A percentile compares a stretch with the other conserved stretches of the same genome.
Evolutionary conservation across 2,329 filamentous ascomycete species (phyloP).

Genomic region (Lojkania enalia): DNA sequence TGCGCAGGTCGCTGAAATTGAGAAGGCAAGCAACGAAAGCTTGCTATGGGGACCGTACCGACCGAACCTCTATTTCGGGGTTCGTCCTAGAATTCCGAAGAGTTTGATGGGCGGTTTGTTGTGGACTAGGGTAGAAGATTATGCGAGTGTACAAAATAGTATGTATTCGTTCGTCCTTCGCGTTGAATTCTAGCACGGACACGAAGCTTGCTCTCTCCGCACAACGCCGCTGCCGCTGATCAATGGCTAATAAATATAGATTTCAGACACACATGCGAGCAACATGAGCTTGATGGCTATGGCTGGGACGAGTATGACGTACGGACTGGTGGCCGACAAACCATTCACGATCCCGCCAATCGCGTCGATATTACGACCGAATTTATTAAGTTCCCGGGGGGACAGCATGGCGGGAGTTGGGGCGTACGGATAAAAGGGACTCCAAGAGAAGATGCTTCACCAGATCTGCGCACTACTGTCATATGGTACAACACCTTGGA

Average conservation of each 20-base stretch:
- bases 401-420: slow-evolving; percentile 86
- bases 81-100: slow-evolving; percentile 78
- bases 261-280: slow-evolving; percentile 93
- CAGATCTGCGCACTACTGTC: slow-evolving; percentile 72
- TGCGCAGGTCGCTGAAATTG: slow-evolving; percentile 42
- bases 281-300: slow-evolving; percentile 93
- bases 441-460: slow-evolving; percentile 68
- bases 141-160: slow-evolving; percentile 75
- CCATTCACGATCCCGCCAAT: slow-evolving; percentile 88
- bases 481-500: slow-evolving; percentile 84
- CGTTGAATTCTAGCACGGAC: no score
- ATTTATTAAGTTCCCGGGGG: slow-evolving; percentile 90
- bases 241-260: slow-evolving; percentile 54
- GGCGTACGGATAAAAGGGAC: slow-evolving; percentile 83
- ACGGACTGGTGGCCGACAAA: slow-evolving; percentile 81
- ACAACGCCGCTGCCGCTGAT: not conserved
- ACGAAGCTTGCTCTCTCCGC: not conserved
- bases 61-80: slow-evolving; percentile 91
- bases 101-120: slow-evolving; percentile 81
- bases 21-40: slow-evolving; percentile 70
- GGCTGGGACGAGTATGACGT: slow-evolving; percentile 98
- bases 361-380: slow-evolving; percentile 87
- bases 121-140: slow-evolving; percentile 86
- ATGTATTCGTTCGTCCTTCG: slow-evolving; percentile 49
- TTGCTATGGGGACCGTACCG: slow-evolving; percentile 96